Evolutionary conservation across 805 yeast species (phyloP).

Genomic region (Saccharomycopsis sp.): DNA sequence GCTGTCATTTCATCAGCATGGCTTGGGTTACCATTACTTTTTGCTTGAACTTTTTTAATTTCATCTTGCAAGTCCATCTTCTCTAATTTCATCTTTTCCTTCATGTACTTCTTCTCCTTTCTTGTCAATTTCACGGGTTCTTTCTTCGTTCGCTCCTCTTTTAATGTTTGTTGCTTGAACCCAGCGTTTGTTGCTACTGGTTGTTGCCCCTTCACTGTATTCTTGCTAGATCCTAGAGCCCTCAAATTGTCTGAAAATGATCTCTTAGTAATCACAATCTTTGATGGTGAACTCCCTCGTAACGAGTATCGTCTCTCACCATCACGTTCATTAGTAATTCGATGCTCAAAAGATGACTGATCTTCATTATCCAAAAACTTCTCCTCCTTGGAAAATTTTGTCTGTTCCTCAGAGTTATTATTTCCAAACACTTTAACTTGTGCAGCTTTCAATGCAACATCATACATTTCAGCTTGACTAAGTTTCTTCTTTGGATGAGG

Average conservation of each 20-base stretch:
- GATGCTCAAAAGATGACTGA: background rate
- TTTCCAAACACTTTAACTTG: conserved; percentile 15
- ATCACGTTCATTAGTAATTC: background rate
- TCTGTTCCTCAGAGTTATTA: background rate
- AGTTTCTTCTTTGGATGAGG: conserved; percentile 3
- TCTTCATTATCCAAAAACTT: background rate
- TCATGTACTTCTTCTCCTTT: conserved; percentile 7
- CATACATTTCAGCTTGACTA: conserved; percentile 14
- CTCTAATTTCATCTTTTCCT: conserved; percentile 6
- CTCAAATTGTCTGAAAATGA: background rate
- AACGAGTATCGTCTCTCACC: background rate
- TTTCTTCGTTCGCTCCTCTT: background rate
- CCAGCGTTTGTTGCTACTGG: no score
- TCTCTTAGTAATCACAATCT: background rate
- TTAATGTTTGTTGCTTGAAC: background rate
- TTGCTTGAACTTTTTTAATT: conserved; percentile 2
- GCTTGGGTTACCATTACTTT: background rate
- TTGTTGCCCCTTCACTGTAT: no score
- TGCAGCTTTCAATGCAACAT: conserved; percentile 16
- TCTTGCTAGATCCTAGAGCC: no score
- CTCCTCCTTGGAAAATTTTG: background rate
- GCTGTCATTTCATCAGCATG: no score
- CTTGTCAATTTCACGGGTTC: background rate
- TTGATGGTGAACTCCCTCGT: background rate
- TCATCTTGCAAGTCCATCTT: conserved; percentile 5